Percentiles rank a stretch among this genome's conserved stretches.
Evolutionary conservation across 2,329 filamentous ascomycete genomes (phyloP).

Genomic region (Arthroderma sp.): DNA sequence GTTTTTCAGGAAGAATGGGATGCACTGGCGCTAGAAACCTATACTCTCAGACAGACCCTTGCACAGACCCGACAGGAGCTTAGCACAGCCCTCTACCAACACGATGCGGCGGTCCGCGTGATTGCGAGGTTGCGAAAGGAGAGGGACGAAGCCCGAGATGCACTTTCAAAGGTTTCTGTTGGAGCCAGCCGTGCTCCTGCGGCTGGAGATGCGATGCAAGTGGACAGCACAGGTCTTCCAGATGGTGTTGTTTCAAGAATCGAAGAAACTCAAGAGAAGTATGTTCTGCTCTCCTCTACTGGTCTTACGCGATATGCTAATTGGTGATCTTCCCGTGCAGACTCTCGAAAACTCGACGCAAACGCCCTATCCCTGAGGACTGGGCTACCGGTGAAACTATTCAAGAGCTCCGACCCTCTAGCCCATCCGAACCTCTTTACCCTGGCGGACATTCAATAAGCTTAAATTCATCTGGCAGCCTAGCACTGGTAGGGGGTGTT

Average conservation of each 20-base stretch:
- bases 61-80: conserved; percentile 86
- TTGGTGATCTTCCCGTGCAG: conserved; percentile 36
- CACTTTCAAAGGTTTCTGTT: conserved; percentile 73
- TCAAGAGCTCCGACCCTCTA: conserved; percentile 43
- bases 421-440: conserved; percentile 46
- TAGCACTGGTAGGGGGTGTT: conserved; percentile 63
- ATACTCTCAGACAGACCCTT: conserved; percentile 79
- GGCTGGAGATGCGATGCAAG: conserved; percentile 79
- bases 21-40: conserved; percentile 78
- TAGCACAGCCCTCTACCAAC: conserved; percentile 85
- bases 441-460: conserved; percentile 48
- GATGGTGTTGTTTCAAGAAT: conserved; percentile 60
- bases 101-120: conserved; percentile 91
- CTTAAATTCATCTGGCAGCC: conserved; percentile 48
- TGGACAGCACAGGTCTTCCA: conserved; percentile 68
- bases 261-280: conserved; percentile 69
- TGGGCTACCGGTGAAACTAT: conserved; percentile 73
- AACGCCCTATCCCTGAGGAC: conserved; percentile 69
- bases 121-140: conserved; percentile 86
- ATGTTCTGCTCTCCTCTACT: conserved; percentile 17
- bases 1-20: conserved; percentile 99
- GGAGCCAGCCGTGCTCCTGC: conserved; percentile 40
- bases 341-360: conserved; percentile 77
- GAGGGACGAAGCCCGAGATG: conserved; percentile 81
- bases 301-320: conserved; percentile 9